Conservation (phyloP, 768 basidiomycete genomes). For the Rickenella mellea region DNA sequence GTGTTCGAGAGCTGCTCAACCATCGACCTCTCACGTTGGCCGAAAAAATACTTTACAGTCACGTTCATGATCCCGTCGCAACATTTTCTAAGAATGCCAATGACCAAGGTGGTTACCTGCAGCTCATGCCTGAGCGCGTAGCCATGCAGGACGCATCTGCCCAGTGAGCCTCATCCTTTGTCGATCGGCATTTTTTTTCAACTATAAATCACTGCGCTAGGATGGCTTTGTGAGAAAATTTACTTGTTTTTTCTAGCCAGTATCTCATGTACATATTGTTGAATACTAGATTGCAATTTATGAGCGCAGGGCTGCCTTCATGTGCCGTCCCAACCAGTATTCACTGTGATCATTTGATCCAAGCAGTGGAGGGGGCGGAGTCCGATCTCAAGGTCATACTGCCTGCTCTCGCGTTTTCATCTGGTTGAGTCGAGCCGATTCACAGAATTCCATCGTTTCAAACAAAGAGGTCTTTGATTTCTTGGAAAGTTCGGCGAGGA, state of each 20-base stretch:
- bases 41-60: constrained; percentile 96
- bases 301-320: constrained; percentile 83
- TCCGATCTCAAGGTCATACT: constrained; percentile 74
- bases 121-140: constrained; percentile 84
- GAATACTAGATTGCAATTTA: constrained; percentile 78
- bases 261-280: constrained; percentile 1
- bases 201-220: constrained; percentile 26
- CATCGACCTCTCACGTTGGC: constrained; percentile 83
- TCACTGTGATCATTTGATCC: constrained; percentile 97
- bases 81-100: constrained; percentile 54
- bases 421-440: background rate
- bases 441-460: constrained; percentile 69
- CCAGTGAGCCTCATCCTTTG: constrained; percentile 46
- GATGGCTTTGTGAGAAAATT: constrained; percentile 64
- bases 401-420: too few relatives aligned
- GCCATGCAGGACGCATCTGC: constrained; percentile 96
- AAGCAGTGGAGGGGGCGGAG: constrained; percentile 83
- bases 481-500: constrained; percentile 80
- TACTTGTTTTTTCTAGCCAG: background rate
- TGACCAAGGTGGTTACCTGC: constrained; percentile 85
- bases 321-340: constrained; percentile 87
- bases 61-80: constrained; percentile 72
- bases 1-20: constrained; percentile 57
- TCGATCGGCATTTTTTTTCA: background rate
- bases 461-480: constrained; percentile 99